Conservation (phyloP, 208 protist species). For the Angomonas ambiguus region DNA sequence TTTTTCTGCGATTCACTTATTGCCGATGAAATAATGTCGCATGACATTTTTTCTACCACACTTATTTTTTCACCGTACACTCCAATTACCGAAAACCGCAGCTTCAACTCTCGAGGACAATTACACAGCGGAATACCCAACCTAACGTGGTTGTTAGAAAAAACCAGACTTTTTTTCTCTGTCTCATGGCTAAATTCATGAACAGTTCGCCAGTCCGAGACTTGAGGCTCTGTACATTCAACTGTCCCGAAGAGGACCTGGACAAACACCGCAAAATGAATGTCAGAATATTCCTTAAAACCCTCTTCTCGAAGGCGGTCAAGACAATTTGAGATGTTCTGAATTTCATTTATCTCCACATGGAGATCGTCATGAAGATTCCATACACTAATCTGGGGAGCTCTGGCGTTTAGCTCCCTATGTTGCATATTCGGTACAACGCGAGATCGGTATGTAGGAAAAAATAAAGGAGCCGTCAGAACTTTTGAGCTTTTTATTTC, state of each 20-base stretch:
- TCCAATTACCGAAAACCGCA: conserved; percentile 55
- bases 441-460: conserved; percentile 30
- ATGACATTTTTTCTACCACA: conserved; percentile 14
- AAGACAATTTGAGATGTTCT: neutral
- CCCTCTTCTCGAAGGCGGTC: conserved; percentile 37
- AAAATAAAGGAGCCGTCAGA: conserved; percentile 37
- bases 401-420: conserved; percentile 16
- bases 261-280: conserved; percentile 49
- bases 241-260: conserved; percentile 48
- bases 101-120: conserved; percentile 44
- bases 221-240: conserved; percentile 29
- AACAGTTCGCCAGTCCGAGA: conserved; percentile 37
- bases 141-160: conserved; percentile 5
- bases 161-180: neutral
- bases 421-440: conserved; percentile 20
- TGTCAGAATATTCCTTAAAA: conserved; percentile 28
- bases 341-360: conserved; percentile 23
- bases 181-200: neutral
- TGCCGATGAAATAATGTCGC: conserved; percentile 25
- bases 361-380: conserved; percentile 28
- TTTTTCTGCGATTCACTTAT: conserved; percentile 32
- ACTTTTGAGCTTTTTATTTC: conserved; percentile 28
- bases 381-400: conserved; percentile 48
- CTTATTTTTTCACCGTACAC: conserved; percentile 22
- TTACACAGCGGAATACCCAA: conserved; percentile 36